Conservation (phyloP, 2,329 filamentous ascomycete genomes). For the Cordyceps farinosa region DNA sequence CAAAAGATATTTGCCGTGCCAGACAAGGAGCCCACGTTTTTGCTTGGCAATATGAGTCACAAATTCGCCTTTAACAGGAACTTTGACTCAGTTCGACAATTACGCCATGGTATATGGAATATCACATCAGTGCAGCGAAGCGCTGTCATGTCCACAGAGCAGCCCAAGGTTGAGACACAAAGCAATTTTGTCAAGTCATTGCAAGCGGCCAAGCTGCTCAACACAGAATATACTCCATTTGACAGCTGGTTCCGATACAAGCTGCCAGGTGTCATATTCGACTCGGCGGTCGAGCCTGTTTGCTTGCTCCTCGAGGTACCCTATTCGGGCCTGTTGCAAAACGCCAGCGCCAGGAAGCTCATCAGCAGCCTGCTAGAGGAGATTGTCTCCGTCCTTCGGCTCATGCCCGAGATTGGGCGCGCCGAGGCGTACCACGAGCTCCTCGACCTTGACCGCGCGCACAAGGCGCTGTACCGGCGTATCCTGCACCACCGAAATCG, state of each 20-base stretch:
- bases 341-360: constrained; percentile 60
- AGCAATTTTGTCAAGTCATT: constrained; percentile 24
- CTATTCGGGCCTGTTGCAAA: constrained; percentile 68
- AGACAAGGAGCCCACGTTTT: constrained; percentile 65
- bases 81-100: constrained; percentile 37
- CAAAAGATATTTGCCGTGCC: constrained; percentile 65
- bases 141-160: constrained; percentile 17
- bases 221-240: constrained; percentile 27
- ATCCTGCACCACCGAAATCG: constrained; percentile 44
- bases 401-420: constrained; percentile 68
- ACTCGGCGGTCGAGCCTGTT: constrained; percentile 74
- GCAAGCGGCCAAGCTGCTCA: constrained; percentile 11
- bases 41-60: constrained; percentile 62
- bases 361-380: constrained; percentile 73
- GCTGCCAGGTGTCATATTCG: constrained; percentile 73
- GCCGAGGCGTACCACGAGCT: constrained; percentile 54
- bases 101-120: constrained; percentile 30
- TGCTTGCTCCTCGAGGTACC: constrained; percentile 74
- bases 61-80: constrained; percentile 41
- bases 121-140: constrained; percentile 26
- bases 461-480: constrained; percentile 50
- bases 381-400: constrained; percentile 65
- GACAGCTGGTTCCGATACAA: constrained; percentile 67
- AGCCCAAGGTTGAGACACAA: constrained; percentile 22
- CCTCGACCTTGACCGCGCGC: constrained; percentile 57